Percentiles rank a stretch among this genome's conserved stretches.
These are phyloP conservation scores for Scheffersomyces cryptocercus DNA, from an alignment of 1,139 yeast species.

Conservation along the genomic window DNA sequence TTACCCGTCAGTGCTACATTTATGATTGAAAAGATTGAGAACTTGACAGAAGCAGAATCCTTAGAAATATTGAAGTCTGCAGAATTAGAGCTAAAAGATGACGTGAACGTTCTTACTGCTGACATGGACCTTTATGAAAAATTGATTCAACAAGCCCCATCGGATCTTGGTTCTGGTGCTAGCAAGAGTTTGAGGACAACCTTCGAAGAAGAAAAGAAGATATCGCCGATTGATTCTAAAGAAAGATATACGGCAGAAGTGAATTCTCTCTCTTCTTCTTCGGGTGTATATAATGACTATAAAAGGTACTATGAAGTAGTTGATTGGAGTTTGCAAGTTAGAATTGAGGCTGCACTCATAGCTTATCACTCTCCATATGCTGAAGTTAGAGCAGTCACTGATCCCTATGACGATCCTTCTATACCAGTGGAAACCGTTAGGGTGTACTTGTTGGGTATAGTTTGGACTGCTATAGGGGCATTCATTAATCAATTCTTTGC, in stretches of 20 bases:
- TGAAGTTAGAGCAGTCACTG: slow-evolving; percentile 61
- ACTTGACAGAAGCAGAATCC: slow-evolving; percentile 21
- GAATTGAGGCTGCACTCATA: slow-evolving; percentile 28
- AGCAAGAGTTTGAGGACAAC: not conserved
- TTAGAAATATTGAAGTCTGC: slow-evolving; percentile 18
- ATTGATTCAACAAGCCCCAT: slow-evolving; percentile 3
- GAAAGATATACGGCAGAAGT: too few species aligned
- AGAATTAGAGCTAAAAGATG: slow-evolving; percentile 18
- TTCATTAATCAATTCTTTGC: slow-evolving; percentile 60
- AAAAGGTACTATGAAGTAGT: slow-evolving; percentile 1
- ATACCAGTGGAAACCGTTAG: slow-evolving; percentile 57
- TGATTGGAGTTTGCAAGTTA: slow-evolving; percentile 18
- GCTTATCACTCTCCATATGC: slow-evolving; percentile 62
- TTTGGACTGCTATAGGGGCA: slow-evolving; percentile 59
- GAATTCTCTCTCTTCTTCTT: not conserved
- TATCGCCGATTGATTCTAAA: not conserved
- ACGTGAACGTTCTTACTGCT: slow-evolving; percentile 20
- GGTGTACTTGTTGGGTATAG: slow-evolving; percentile 53
- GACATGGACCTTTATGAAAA: slow-evolving; percentile 12
- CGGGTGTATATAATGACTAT: not conserved
- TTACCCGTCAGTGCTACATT: slow-evolving; percentile 28
- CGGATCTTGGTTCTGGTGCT: not conserved
- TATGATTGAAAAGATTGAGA: slow-evolving; percentile 31
- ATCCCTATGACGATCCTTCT: slow-evolving; percentile 51
- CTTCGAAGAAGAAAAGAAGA: not conserved